A percentile compares a stretch with the other conserved stretches of the same genome.
Evolutionary conservation across 768 basidiomycete genomes (phyloP).

Genomic region (Hygrophorus pudorinus): DNA sequence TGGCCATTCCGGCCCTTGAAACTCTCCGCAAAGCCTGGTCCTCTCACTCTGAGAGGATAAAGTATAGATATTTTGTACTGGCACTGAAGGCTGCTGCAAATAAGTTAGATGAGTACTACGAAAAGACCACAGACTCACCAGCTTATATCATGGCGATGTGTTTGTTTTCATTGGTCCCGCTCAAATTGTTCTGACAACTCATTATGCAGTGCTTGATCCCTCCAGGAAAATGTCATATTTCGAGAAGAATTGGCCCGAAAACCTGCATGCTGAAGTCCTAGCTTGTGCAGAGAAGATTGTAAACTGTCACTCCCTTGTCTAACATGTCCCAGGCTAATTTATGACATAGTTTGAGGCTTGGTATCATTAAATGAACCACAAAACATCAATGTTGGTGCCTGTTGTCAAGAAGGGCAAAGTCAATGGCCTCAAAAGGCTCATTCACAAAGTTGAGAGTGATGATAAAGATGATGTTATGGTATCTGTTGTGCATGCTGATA

Average conservation of each 20-base stretch:
- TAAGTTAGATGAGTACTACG: slow-evolving; percentile 23
- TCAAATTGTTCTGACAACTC: not conserved
- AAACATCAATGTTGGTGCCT: too few relatives aligned
- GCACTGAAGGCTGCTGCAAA: slow-evolving; percentile 16
- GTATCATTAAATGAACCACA: too few relatives aligned
- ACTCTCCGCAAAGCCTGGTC: slow-evolving; percentile 20
- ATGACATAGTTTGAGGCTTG: slow-evolving; percentile 9
- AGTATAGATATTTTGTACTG: slow-evolving; percentile 14
- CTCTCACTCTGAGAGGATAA: not conserved
- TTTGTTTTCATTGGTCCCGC: slow-evolving; percentile 6
- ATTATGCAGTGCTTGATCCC: slow-evolving; percentile 17
- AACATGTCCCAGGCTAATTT: not conserved
- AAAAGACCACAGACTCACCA: slow-evolving; percentile 17
- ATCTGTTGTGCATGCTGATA: slow-evolving; percentile 2
- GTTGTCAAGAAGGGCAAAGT: too few relatives aligned
- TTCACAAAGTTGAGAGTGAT: too few relatives aligned
- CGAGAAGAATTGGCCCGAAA: slow-evolving; percentile 16
- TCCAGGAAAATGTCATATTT: slow-evolving; percentile 15
- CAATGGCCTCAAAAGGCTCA: too few relatives aligned
- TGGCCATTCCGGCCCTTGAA: too few relatives aligned
- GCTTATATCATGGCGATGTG: slow-evolving; percentile 23
- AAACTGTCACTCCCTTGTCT: not conserved
- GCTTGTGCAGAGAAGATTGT: slow-evolving; percentile 12
- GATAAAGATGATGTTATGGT: slow-evolving; percentile 2
- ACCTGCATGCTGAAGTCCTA: slow-evolving; percentile 11